Evolutionary conservation across 1,284 basidiomycete species (phyloP).

Genomic region (Tranzscheliella williamsii): DNA sequence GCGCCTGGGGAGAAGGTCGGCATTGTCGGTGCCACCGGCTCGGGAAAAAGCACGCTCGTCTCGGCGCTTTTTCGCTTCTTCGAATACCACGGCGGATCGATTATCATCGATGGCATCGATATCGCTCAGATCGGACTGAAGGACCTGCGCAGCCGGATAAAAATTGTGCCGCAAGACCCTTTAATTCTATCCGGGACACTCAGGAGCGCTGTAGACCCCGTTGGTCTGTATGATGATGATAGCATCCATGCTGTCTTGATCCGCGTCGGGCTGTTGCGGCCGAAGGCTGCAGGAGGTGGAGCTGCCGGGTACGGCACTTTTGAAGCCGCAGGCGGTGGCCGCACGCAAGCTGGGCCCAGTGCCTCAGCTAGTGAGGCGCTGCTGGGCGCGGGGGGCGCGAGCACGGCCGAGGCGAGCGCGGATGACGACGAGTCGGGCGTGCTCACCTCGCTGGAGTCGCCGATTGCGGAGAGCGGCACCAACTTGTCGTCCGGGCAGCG

Average conservation of each 20-base stretch:
- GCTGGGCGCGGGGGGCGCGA: neutral
- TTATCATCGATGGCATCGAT: constrained; percentile 74
- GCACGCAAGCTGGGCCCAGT: no score
- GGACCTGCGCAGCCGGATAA: constrained; percentile 53
- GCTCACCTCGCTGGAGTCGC: constrained; percentile 49
- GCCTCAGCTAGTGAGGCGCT: neutral
- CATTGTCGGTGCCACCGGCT: constrained; percentile 64
- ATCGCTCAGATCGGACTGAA: constrained; percentile 64
- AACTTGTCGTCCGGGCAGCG: constrained; percentile 60
- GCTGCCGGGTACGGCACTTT: constrained; percentile 15
- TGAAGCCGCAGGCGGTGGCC: no score
- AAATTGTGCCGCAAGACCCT: constrained; percentile 58
- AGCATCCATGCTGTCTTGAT: constrained; percentile 56
- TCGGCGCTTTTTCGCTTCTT: constrained; percentile 75
- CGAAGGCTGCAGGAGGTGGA: constrained; percentile 1
- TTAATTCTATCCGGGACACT: constrained; percentile 60
- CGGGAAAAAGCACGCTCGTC: constrained; percentile 76
- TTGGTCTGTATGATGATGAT: constrained; percentile 52
- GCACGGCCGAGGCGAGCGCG: neutral
- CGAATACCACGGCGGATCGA: constrained; percentile 68
- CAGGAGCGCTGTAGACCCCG: constrained; percentile 60
- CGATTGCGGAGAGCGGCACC: constrained; percentile 55
- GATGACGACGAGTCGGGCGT: constrained; percentile 26
- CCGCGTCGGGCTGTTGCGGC: constrained; percentile 53
- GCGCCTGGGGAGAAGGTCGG: constrained; percentile 65